phyloP scores from a whole-genome alignment of 805 yeast genomes.

The Kuraishia borneana region DNA sequence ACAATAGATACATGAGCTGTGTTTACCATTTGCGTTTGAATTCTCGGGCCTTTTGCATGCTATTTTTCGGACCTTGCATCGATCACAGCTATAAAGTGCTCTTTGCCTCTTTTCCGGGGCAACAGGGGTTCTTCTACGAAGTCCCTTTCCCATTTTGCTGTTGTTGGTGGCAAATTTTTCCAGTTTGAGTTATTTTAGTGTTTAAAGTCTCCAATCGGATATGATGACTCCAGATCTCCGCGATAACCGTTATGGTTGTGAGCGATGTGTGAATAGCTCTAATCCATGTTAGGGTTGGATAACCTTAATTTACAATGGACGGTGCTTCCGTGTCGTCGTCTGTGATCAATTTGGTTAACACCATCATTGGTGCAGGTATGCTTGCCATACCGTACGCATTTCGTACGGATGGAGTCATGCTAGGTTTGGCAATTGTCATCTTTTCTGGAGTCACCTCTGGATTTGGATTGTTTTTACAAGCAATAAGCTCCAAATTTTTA shows the following conservation, averaged over 20 bases:
- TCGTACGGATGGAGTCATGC: slow-evolving; percentile 50
- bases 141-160: not conserved
- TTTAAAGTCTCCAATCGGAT: too few species aligned
- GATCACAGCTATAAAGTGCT: slow-evolving; percentile 32
- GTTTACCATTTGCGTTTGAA: not conserved
- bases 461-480: slow-evolving; percentile 56
- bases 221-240: too few species aligned
- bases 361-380: slow-evolving; percentile 74
- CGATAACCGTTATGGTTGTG: not conserved
- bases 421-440: slow-evolving; percentile 44
- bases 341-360: slow-evolving; percentile 55
- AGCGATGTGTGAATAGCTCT: not conserved
- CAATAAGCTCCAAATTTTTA: slow-evolving; percentile 43
- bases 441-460: slow-evolving; percentile 58
- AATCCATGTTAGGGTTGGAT: not conserved
- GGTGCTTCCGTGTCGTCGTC: slow-evolving; percentile 49
- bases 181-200: not conserved
- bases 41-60: slow-evolving; percentile 26
- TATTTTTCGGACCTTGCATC: slow-evolving; percentile 31
- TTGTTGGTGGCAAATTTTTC: not conserved
- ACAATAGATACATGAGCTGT: slow-evolving; percentile 25
- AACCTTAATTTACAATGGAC: not conserved
- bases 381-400: slow-evolving; percentile 69
- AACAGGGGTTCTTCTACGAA: not conserved
- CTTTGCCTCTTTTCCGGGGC: slow-evolving; percentile 8